Evolutionary conservation across 371 early-diverging fungal genomes (phyloP).

Genomic region (Neoconidiobolus thromboides): DNA sequence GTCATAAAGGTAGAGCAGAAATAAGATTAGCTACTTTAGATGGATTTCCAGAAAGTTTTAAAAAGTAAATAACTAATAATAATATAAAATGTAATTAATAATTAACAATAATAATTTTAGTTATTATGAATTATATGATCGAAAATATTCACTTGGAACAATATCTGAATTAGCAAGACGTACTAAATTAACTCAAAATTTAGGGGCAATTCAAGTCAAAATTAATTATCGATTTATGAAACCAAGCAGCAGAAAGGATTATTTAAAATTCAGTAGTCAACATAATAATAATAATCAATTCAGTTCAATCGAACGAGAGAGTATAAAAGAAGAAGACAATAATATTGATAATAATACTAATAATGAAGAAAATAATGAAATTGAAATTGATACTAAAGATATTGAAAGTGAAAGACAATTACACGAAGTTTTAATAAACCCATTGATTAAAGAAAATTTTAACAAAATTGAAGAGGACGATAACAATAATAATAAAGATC

Average conservation of each 20-base stretch:
- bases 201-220: conserved; percentile 44
- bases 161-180: conserved; percentile 29
- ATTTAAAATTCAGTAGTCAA: too few relatives aligned
- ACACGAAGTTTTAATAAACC: not conserved
- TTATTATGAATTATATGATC: conserved; percentile 43
- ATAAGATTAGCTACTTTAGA: conserved; percentile 36
- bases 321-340: not conserved
- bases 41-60: conserved; percentile 44
- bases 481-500: not conserved
- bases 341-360: not conserved
- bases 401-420: too few relatives aligned
- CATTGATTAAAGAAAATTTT: not conserved
- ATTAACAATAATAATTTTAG: conserved; percentile 8
- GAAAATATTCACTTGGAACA: conserved; percentile 29
- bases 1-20: conserved; percentile 52
- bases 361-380: not conserved
- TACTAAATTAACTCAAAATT: conserved; percentile 27
- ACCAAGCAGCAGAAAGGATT: too few relatives aligned
- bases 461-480: not conserved
- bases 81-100: too few relatives aligned
- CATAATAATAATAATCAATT: conserved; percentile 6
- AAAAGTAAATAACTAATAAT: conserved; percentile 15
- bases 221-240: conserved; percentile 37
- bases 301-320: not conserved
- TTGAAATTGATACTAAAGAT: not conserved